Base-by-base conservation (phyloP, 352 stramenopile genomes). In the Globisporangium perplexum region DNA sequence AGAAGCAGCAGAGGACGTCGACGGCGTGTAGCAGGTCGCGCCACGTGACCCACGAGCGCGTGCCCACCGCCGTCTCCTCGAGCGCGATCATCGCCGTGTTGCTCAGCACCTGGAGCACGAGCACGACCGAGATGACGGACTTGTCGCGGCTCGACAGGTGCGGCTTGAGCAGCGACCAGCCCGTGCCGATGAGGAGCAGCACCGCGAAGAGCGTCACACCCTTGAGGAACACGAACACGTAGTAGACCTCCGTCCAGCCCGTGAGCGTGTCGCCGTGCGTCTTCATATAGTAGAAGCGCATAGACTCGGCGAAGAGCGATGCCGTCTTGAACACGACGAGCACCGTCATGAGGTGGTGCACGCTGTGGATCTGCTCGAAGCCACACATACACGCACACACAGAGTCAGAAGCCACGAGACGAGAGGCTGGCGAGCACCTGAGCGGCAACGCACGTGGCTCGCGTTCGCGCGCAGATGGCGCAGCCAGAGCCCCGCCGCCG, bases 161-260 rank as follows among this genome's bases (percentile, higher is more conserved):
- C 38, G 96, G 93, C 74, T 99, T 99, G 48, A 99, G 71, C 44
- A 99, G 81, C 47, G 86, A 97, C 94, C 95, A 99, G 17, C 97
- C 97, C 49, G 90, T 97, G 51, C 96, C 97, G 63, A 99, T 97
- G 31, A 99, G 82, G 24, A 99, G 67, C 47, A 99, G 86, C n/a
- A 98, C 95, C 7, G 94, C 88, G 62, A 99, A 99, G n/a, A 99
- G 78, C 59, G 98, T 92, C 42, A 97, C 80, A 24, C 94, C 92
- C 63, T 98, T 98, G 18, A 98, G 66, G 55, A 97, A 98, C 47
- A 88, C 74, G 64, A 99, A 96, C 7, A 93, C 71, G 71, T 99
- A 99, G 59, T 95, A 98, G 7, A 99, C 69, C 10, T 79, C 65
- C n/a, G 77, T 77, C 90, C 96, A 98, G 50, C 86, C 83, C 44